phyloP scores from a whole-genome alignment of 768 basidiomycete genomes.

The Filobasidium wieringae region DNA sequence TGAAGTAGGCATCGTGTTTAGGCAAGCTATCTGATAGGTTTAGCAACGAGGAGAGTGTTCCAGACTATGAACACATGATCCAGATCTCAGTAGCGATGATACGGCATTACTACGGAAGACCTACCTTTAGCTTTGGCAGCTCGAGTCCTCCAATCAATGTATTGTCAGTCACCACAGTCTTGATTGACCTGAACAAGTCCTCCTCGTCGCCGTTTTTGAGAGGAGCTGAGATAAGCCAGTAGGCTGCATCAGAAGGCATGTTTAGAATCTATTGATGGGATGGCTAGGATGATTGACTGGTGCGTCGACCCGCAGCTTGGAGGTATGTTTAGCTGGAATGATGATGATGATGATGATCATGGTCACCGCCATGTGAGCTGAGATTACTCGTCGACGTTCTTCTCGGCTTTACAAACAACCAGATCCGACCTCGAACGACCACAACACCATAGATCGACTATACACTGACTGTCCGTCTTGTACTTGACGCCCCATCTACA shows the following conservation, averaged over 20 bases:
- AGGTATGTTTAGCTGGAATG: background rate
- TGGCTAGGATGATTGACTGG: background rate
- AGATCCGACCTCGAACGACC: no score
- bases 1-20: constrained; percentile 82
- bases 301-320: background rate
- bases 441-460: no score
- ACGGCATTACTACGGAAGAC: no score
- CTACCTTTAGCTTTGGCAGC: constrained; percentile 84
- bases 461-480: no score
- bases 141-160: constrained; percentile 53
- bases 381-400: background rate
- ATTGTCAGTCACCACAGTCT: constrained; percentile 45
- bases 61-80: constrained; percentile 54
- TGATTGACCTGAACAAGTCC: constrained; percentile 54
- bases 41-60: constrained; percentile 80
- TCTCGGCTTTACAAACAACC: no score
- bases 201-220: constrained; percentile 68
- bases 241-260: constrained; percentile 94
- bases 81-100: no score
- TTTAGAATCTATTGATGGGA: background rate
- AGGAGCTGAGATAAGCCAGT: constrained; percentile 82
- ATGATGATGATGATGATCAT: background rate
- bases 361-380: background rate
- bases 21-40: constrained; percentile 82
- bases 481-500: no score